Evolutionary conservation across 441 rosid species (phyloP).

Genomic region (Theobroma grandiflorum): DNA sequence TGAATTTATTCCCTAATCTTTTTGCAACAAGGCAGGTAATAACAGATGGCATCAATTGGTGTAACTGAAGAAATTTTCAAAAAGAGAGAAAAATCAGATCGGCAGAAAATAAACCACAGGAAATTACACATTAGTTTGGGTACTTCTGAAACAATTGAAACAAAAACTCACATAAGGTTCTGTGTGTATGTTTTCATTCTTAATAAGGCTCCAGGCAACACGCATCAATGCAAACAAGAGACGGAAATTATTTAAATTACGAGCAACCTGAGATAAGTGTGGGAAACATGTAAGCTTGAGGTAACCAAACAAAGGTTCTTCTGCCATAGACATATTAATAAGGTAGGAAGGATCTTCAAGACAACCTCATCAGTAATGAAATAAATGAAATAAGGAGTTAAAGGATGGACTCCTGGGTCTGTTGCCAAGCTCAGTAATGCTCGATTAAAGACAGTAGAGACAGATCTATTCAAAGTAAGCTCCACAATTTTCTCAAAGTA

Average conservation of each 20-base stretch:
- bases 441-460: constrained; percentile 56
- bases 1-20: constrained; percentile 58
- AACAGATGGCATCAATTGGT: constrained; percentile 71
- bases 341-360: constrained; percentile 22
- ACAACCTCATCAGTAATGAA: constrained; percentile 72
- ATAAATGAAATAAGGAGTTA: constrained; percentile 64
- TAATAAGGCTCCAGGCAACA: constrained; percentile 60
- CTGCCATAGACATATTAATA: not conserved
- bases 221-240: constrained; percentile 65
- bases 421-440: constrained; percentile 63
- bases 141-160: not conserved
- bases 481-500: constrained; percentile 65
- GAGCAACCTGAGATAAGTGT: constrained; percentile 51
- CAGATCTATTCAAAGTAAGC: constrained; percentile 53
- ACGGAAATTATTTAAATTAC: constrained; percentile 50
- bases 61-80: constrained; percentile 49
- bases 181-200: constrained; percentile 62
- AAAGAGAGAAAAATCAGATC: constrained; percentile 5
- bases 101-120: constrained; percentile 25
- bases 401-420: constrained; percentile 65
- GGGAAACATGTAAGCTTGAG: constrained; percentile 19
- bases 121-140: constrained; percentile 14
- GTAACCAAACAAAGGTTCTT: constrained; percentile 5
- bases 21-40: constrained; percentile 69
- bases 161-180: constrained; percentile 66